These are phyloP conservation scores for Anaeromyces robustus DNA, from an alignment of 192 early-diverging fungal genomes.

Conservation along the genomic window DNA sequence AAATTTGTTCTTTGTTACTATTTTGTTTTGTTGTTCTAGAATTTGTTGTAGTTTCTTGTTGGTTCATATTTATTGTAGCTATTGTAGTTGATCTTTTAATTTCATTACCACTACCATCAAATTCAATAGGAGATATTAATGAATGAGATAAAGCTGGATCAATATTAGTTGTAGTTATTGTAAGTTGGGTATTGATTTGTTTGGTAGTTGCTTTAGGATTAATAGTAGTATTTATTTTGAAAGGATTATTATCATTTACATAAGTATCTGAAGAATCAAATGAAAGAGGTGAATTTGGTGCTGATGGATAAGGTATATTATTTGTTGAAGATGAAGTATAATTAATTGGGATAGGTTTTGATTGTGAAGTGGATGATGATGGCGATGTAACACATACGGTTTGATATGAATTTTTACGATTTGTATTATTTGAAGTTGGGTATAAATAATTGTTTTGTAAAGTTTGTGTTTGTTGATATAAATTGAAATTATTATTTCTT, in stretches of 20 bases:
- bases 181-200: background rate
- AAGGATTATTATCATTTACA: background rate
- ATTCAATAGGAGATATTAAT: background rate
- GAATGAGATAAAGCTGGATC: background rate
- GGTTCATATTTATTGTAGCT: too few species aligned
- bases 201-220: background rate
- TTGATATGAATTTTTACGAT: background rate
- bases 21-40: too few species aligned
- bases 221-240: background rate
- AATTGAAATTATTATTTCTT: too few species aligned
- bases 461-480: background rate
- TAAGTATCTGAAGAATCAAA: background rate
- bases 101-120: background rate
- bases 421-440: background rate
- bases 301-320: background rate
- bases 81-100: background rate
- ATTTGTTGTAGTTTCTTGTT: too few species aligned
- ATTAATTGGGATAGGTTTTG: background rate
- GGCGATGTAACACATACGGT: background rate
- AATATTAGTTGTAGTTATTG: background rate
- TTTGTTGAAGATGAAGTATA: background rate
- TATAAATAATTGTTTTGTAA: background rate
- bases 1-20: background rate
- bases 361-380: background rate
- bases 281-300: background rate